These are phyloP conservation scores for Vigna unguiculata DNA, from an alignment of 306 rosid species.

Conservation along the genomic window DNA sequence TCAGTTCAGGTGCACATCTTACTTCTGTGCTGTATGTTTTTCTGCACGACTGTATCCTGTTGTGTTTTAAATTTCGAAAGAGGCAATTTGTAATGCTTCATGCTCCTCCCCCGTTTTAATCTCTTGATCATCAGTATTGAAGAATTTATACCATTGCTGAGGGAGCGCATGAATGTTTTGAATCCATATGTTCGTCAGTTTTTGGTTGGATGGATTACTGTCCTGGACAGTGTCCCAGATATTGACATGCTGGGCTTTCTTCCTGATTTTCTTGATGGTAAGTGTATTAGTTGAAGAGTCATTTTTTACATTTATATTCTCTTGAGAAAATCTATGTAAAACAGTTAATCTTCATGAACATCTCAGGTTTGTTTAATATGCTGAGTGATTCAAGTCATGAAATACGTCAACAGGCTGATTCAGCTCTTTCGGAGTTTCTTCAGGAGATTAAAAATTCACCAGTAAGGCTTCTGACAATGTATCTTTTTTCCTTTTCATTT, in stretches of 20 bases:
- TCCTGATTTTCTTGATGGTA: constrained; percentile 94
- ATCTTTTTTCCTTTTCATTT: constrained; percentile 19
- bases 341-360: constrained; percentile 41
- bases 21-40: constrained; percentile 34
- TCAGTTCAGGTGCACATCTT: constrained; percentile 86
- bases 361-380: constrained; percentile 96
- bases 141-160: constrained; percentile 94
- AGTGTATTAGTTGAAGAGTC: constrained; percentile 31
- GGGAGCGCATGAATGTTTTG: constrained; percentile 98
- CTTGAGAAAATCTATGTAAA: constrained; percentile 34
- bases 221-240: constrained; percentile 95
- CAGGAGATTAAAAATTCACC: constrained; percentile 97
- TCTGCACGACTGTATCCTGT: constrained; percentile 13
- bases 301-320: neutral
- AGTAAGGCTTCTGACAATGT: constrained; percentile 70
- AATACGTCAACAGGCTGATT: constrained; percentile 98
- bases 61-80: constrained; percentile 28
- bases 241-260: constrained; percentile 99
- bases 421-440: constrained; percentile 98
- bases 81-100: constrained; percentile 31
- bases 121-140: constrained; percentile 70
- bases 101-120: constrained; percentile 38
- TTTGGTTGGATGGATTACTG: constrained; percentile 99
- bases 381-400: constrained; percentile 96
- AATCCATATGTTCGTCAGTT: constrained; percentile 98